Evolutionary conservation across 345 rosid species (phyloP), one percentile per base, ranked within the genome.

Genomic region (Salix brachista): DNA sequence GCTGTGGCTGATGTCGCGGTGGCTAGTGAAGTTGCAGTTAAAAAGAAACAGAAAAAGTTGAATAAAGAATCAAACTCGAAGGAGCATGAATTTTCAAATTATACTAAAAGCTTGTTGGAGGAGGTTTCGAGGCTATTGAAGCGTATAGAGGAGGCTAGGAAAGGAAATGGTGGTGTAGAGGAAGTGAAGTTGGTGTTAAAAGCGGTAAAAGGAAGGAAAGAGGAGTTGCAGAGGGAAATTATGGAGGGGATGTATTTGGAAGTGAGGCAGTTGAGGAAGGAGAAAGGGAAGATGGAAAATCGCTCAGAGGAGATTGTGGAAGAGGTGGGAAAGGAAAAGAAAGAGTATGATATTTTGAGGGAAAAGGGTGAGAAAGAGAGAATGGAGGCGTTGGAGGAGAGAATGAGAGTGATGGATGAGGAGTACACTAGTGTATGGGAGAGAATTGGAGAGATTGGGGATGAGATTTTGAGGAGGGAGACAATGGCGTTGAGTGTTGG

Each of bases 381-480:
- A 72, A 77, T 80, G 70, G 84, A 76, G 67, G 85, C 52, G 79
- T 64, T 90, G 83, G 90, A 75, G 78, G 89, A 84, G 84, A 77
- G 73, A 32, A 80, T 89, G 74, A 79, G 75, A 80, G 72, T 50
- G 32, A 74, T 89, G 79, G 97, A 94, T 80, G 87, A 75, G 41
- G 92, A 94, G 84, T 89, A 91, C 79, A 82, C 76, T 77, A 72
- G 72, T 78, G 67, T 85, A 25, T 91, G 95, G 95, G 97, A 87
- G 74, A 86, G 82, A 66, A 76, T 94, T 61, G 97, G 89, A 73
- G 91, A 88, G 80, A 81, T 89, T 69, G 91, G 89, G 39, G 94
- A 89, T 82, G 71, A 21, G 37, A 85, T 90, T 78, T 74, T 83
- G 66, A 87, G 84, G 87, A 87, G 81, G 79, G 97, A 94, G 86